phyloP scores from a whole-genome alignment of 768 basidiomycete species.

The Leccinum disarticulatum region DNA sequence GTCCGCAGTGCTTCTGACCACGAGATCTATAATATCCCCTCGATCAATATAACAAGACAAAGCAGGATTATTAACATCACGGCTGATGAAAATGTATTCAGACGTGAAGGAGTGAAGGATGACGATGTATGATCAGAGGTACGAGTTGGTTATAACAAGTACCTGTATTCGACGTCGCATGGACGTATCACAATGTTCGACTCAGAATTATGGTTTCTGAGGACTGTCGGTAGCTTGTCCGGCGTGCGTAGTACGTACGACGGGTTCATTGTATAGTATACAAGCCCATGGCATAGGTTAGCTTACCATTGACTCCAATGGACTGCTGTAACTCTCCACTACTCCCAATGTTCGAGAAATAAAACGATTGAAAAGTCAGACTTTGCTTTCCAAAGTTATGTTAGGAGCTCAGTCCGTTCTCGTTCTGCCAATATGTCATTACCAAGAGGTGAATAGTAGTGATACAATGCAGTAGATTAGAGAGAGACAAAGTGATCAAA shows the following conservation, averaged over 20 bases:
- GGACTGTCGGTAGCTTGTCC: neutral
- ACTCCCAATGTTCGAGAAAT: slow-evolving; percentile 13
- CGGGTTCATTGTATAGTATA: neutral
- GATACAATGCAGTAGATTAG: slow-evolving; percentile 2
- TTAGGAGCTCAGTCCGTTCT: neutral
- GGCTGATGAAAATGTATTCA: neutral
- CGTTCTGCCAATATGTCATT: neutral
- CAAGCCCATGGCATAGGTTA: too few relatives aligned
- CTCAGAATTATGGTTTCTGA: neutral
- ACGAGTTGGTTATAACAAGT: neutral
- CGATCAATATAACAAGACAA: neutral
- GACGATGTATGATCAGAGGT: neutral
- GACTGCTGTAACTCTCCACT: slow-evolving; percentile 25
- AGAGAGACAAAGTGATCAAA: neutral
- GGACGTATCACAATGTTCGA: neutral
- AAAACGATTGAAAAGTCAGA: slow-evolving; percentile 11
- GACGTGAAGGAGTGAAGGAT: neutral
- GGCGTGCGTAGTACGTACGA: neutral
- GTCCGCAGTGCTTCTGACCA: neutral
- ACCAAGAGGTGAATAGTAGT: neutral
- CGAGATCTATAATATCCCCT: neutral
- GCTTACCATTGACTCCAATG: neutral
- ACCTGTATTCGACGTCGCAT: neutral
- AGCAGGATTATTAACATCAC: neutral
- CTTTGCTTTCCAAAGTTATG: too few relatives aligned